Percentiles rank a stretch among this genome's conserved stretches.
phyloP scores from a whole-genome alignment of 2,329 filamentous ascomycete species.

The Dothideomycetes sp. region DNA sequence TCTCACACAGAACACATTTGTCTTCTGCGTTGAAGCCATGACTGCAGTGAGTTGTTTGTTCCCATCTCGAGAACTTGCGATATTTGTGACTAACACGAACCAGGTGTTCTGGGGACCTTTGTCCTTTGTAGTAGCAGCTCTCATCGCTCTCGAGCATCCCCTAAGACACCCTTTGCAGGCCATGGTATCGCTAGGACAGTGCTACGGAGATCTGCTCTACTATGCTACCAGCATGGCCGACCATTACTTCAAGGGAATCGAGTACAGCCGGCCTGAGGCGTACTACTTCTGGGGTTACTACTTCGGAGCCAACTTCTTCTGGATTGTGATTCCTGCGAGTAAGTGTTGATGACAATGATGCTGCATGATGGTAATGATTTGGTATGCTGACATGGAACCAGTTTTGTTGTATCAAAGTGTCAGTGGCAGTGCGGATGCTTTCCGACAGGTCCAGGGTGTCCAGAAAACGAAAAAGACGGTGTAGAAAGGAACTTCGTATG shows the following conservation, averaged over 20 bases:
- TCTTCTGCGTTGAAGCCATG: constrained; percentile 77
- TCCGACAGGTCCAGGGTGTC: constrained; percentile 26
- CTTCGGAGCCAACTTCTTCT: constrained; percentile 57
- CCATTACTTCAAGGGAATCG: constrained; percentile 43
- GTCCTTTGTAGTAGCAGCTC: constrained; percentile 47
- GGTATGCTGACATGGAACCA: constrained; percentile 14
- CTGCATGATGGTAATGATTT: neutral
- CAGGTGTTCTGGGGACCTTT: constrained; percentile 54
- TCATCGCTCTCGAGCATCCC: constrained; percentile 46
- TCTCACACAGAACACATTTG: constrained; percentile 70
- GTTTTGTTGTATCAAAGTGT: constrained; percentile 32
- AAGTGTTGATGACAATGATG: no score
- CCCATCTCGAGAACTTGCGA: neutral
- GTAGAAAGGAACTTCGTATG: no score
- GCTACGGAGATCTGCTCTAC: constrained; percentile 57
- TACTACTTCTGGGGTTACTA: constrained; percentile 61
- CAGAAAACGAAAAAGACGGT: constrained; percentile 17
- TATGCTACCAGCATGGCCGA: constrained; percentile 56
- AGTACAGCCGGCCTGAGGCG: constrained; percentile 52
- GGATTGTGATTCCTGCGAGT: constrained; percentile 54
- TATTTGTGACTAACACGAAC: neutral
- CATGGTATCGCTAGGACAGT: constrained; percentile 53
- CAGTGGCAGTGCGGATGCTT: constrained; percentile 27
- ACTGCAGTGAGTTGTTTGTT: constrained; percentile 53
- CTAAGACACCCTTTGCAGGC: constrained; percentile 51